phyloP scores from a whole-genome alignment of 805 yeast genomes.

The Tetrapisispora pingtungensis region DNA sequence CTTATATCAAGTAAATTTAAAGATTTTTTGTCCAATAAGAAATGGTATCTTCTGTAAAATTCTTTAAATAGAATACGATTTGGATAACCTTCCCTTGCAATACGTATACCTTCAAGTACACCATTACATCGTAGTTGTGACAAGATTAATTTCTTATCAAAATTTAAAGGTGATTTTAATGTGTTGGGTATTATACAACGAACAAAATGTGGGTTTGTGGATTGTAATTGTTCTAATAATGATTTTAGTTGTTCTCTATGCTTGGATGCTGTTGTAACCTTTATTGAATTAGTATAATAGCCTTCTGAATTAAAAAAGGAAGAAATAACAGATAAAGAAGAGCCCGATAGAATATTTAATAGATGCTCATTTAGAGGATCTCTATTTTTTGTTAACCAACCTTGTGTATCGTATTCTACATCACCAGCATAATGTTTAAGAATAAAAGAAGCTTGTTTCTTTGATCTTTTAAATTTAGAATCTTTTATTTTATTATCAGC shows the following conservation, averaged over 20 bases:
- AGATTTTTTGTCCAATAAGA: slow-evolving; percentile 45
- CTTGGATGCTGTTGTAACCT: slow-evolving; percentile 70
- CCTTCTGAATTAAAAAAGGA: slow-evolving; percentile 39
- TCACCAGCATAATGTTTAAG: slow-evolving; percentile 91
- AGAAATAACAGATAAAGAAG: slow-evolving; percentile 47
- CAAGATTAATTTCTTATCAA: slow-evolving; percentile 67
- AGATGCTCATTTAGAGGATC: slow-evolving; percentile 83
- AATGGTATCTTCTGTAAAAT: slow-evolving; percentile 63
- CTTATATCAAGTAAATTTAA: slow-evolving; percentile 5
- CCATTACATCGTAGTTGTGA: slow-evolving; percentile 94
- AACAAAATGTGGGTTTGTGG: slow-evolving; percentile 93
- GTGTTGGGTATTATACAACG: slow-evolving; percentile 91
- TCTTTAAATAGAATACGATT: slow-evolving; percentile 79
- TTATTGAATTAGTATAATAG: slow-evolving; percentile 34
- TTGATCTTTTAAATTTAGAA: slow-evolving; percentile 59
- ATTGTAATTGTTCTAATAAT: slow-evolving; percentile 59
- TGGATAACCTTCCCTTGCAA: slow-evolving; percentile 95
- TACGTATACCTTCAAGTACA: slow-evolving; percentile 94
- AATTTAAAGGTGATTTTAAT: slow-evolving; percentile 54
- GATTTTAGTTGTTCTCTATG: slow-evolving; percentile 76
- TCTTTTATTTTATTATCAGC: slow-evolving; percentile 31
- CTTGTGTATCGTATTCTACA: slow-evolving; percentile 86
- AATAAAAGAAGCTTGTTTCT: slow-evolving; percentile 66
- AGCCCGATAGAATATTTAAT: slow-evolving; percentile 46
- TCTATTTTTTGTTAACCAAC: slow-evolving; percentile 90